A percentile compares a stretch with the other conserved stretches of the same genome.
Conservation (phyloP, 495 filamentous ascomycete genomes). For the Aspergillus olivimuriae region DNA sequence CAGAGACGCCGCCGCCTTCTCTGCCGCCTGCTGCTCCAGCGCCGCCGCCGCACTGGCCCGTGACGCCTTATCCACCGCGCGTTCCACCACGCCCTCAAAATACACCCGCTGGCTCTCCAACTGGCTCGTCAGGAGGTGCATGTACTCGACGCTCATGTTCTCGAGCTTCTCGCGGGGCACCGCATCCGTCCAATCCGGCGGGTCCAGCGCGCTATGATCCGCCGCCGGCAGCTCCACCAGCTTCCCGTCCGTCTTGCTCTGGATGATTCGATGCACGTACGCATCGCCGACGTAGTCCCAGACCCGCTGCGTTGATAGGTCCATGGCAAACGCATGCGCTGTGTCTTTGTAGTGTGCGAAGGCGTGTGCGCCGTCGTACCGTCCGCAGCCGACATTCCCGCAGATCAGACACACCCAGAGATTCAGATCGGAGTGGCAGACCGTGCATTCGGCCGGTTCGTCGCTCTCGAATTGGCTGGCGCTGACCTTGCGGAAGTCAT, state of each 20-base stretch:
- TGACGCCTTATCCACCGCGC: conserved; percentile 85
- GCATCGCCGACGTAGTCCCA: conserved; percentile 96
- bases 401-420: conserved; percentile 96
- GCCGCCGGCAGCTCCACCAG: conserved; percentile 71
- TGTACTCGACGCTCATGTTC: conserved; percentile 86
- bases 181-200: conserved; percentile 53
- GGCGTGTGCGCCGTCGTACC: conserved; percentile 90
- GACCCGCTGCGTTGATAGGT: conserved; percentile 85
- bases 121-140: conserved; percentile 84
- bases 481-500: conserved; percentile 35
- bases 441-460: conserved; percentile 53
- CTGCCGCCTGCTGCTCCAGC: conserved; percentile 49
- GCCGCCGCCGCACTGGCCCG: conserved; percentile 63
- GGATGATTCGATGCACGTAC: conserved; percentile 92
- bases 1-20: conserved; percentile 45
- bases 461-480: conserved; percentile 27
- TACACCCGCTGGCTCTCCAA: conserved; percentile 88
- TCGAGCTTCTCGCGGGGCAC: conserved; percentile 90
- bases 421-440: conserved; percentile 71
- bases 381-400: conserved; percentile 85
- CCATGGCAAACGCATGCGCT: conserved; percentile 84
- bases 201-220: conserved; percentile 37
- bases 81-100: conserved; percentile 88
- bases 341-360: conserved; percentile 91
- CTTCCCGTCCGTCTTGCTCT: conserved; percentile 83